Percentiles rank a stretch among this genome's conserved stretches.
Conservation (phyloP, 192 early-diverging fungal genomes). For the Umbelopsis sp. region DNA sequence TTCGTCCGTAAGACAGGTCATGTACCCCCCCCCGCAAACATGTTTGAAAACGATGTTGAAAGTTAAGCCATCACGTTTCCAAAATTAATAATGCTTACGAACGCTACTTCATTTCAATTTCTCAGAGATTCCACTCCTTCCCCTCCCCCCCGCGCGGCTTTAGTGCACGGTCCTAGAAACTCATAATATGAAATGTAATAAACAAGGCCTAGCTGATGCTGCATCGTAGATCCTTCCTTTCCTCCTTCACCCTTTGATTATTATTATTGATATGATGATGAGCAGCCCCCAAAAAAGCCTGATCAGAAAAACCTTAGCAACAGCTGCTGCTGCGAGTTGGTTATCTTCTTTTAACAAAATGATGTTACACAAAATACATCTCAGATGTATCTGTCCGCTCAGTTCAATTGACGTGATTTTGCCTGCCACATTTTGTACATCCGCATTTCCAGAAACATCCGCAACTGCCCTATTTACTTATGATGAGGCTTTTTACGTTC, state of each 20-base stretch:
- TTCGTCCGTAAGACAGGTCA: neutral
- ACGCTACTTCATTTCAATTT: neutral
- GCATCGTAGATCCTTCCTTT: constrained; percentile 5
- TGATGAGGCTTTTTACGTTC: neutral
- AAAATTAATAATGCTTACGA: too few species aligned
- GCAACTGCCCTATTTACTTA: neutral
- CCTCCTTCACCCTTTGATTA: neutral
- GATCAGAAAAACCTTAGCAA: neutral
- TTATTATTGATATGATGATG: neutral
- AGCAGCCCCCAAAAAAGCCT: neutral
- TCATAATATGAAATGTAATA: neutral
- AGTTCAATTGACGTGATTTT: neutral
- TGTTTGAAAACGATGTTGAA: too few species aligned
- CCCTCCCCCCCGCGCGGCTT: neutral
- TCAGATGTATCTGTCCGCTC: neutral
- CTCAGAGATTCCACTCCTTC: neutral
- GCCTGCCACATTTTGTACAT: constrained; percentile 12
- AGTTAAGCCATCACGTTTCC: too few species aligned
- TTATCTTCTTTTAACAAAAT: too few species aligned
- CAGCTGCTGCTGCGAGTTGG: neutral
- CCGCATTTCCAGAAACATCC: constrained; percentile 3
- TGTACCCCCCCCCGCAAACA: too few species aligned
- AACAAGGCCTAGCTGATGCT: neutral
- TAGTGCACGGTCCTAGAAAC: constrained; percentile 1
- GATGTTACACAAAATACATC: neutral